phyloP scores from a whole-genome alignment of 441 rosid genomes.

The Breynia disticha region DNA sequence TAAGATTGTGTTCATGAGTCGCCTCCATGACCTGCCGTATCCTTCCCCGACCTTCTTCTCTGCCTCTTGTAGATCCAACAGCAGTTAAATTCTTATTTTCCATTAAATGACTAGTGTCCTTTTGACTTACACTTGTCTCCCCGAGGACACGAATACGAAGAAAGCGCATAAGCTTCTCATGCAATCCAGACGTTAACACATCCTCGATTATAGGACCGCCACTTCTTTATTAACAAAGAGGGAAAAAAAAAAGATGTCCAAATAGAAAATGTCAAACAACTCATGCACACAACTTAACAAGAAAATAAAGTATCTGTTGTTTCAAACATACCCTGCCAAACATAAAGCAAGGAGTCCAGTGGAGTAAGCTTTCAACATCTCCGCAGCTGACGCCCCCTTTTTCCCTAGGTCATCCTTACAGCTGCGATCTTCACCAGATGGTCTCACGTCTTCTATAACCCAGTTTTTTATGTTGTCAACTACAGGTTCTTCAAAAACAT shows the following conservation, averaged over 20 bases:
- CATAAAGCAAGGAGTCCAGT: conserved; percentile 94
- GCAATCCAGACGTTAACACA: conserved; percentile 83
- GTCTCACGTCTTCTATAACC: conserved; percentile 76
- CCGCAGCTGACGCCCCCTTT: conserved; percentile 66
- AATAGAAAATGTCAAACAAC: conserved; percentile 11
- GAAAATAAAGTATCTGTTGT: background rate
- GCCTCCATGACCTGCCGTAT: conserved; percentile 55
- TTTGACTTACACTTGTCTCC: conserved; percentile 55
- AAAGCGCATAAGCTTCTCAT: conserved; percentile 91
- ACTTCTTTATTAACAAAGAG: conserved; percentile 38
- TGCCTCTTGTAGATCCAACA: conserved; percentile 38
- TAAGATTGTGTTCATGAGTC: conserved; percentile 36
- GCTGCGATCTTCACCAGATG: conserved; percentile 42
- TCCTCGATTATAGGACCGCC: conserved; percentile 91
- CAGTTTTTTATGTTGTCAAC: conserved; percentile 71
- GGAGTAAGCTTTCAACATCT: conserved; percentile 80
- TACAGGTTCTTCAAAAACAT: conserved; percentile 78
- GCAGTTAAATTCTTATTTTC: conserved; percentile 45
- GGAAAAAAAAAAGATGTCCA: conserved; percentile 11
- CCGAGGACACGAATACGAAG: conserved; percentile 86
- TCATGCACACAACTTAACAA: background rate
- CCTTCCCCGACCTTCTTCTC: conserved; percentile 79
- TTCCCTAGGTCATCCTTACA: conserved; percentile 35
- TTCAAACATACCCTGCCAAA: conserved; percentile 59
- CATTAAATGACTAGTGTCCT: conserved; percentile 42